Conservation (phyloP, 805 yeast species). For the Martiniozyma abietophila region DNA sequence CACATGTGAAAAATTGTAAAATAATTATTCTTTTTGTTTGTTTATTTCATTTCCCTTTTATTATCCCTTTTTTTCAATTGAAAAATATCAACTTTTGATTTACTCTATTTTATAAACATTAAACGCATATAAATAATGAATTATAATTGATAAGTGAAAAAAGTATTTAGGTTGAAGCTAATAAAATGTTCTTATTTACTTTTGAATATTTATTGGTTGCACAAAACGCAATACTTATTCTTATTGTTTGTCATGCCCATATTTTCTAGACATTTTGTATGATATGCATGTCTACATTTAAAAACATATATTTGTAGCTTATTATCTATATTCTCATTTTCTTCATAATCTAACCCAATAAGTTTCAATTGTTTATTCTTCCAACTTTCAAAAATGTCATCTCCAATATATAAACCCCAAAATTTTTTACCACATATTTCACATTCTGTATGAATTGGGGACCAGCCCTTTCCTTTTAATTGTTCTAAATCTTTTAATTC, state of each 20-base stretch:
- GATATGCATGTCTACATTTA: slow-evolving; percentile 61
- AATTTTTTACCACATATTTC: slow-evolving; percentile 66
- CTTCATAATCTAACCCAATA: slow-evolving; percentile 8
- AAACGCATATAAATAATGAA: too few species aligned
- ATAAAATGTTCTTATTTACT: neutral
- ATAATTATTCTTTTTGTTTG: neutral
- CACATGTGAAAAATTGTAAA: neutral
- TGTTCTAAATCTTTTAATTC: slow-evolving; percentile 35
- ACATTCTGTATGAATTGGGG: slow-evolving; percentile 45
- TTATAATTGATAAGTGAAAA: too few species aligned
- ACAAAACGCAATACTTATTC: slow-evolving; percentile 32
- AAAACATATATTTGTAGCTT: slow-evolving; percentile 39
- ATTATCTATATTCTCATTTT: slow-evolving; percentile 5
- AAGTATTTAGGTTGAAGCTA: too few species aligned
- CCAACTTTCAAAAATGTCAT: slow-evolving; percentile 48
- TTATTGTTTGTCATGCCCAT: slow-evolving; percentile 30
- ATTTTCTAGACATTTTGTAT: slow-evolving; percentile 42
- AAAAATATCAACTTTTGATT: too few species aligned
- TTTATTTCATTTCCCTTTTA: too few species aligned
- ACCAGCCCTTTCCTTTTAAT: slow-evolving; percentile 54
- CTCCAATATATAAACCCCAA: slow-evolving; percentile 57
- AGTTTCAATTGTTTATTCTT: slow-evolving; percentile 28
- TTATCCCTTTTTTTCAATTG: too few species aligned
- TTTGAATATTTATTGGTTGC: neutral
- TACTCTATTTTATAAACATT: too few species aligned